phyloP scores from a whole-genome alignment of 345 rosid genomes.

The Moricandia moricandioides region DNA sequence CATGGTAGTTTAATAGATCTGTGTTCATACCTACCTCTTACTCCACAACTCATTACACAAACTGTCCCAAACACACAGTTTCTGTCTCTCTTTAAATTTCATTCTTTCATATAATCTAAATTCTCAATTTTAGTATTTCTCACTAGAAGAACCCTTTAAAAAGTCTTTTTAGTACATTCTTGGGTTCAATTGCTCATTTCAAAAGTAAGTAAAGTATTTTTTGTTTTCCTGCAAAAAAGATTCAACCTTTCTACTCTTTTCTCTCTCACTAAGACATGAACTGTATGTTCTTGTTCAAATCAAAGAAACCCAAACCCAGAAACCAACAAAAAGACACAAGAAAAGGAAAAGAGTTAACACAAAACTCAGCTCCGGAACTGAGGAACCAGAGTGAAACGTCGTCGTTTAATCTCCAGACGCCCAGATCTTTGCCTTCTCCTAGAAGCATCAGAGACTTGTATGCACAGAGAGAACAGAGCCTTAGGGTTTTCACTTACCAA shows the following conservation, averaged over 20 bases:
- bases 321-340: background rate
- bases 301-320: conserved; percentile 37
- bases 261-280: conserved; percentile 22
- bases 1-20: conserved; percentile 21
- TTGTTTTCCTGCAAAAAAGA: background rate
- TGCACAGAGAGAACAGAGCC: conserved; percentile 57
- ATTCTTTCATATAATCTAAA: background rate
- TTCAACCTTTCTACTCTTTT: background rate
- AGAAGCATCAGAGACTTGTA: conserved; percentile 67
- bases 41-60: background rate
- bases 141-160: background rate
- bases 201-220: background rate
- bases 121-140: background rate
- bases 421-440: conserved; percentile 46
- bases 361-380: conserved; percentile 33
- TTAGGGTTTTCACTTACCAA: conserved; percentile 60
- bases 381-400: conserved; percentile 10
- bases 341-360: conserved; percentile 18
- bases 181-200: background rate
- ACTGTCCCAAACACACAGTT: background rate
- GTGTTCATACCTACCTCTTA: conserved; percentile 29
- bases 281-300: conserved; percentile 37
- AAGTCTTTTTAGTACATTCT: conserved; percentile 10
- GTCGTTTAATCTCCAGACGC: conserved; percentile 36
- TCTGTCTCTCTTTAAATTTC: background rate